Base-by-base conservation (phyloP, 441 rosid species). In the Pelargonium australe region DNA sequence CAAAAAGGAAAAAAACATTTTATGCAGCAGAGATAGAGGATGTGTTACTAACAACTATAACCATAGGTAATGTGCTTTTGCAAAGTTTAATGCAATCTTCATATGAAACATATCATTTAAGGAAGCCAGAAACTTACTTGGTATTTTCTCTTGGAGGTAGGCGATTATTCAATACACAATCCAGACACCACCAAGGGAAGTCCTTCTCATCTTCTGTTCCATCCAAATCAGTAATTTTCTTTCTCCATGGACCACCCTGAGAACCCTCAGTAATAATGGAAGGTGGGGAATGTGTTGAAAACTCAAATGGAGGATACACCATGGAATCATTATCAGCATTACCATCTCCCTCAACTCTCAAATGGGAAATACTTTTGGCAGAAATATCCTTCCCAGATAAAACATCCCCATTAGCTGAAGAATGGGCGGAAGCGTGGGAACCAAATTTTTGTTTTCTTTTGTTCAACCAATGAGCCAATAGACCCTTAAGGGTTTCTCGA, bases 211-310 rank as follows among this genome's bases (percentile, higher is more conserved):
- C 96, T 79, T 96, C 99, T 16, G 89, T 86, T 82, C 97, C 99
- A 72, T 89, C 90, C 67, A 91, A 85, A 75, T 91, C 97, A 13
- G 95, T 88, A 73, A 87, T 86, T 79, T 88, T 93, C 83, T 91
- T 96, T 82, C 98, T 91, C 99, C 99, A 96, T 8, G 90, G 91
- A 63, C 94, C 96, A 53, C 98, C 99, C 73, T 91, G 96, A 78
- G 97, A 85, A 65, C 98, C 98, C 83, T 96, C 98, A 0, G 99
- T 89, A 68, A 93, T 83, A 66, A 93, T 83, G 11, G 99, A 93
- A 76, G 98, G 97, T 61, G 91, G 86, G 23, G 89, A 88, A 71
- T 72, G 78, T 1, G 86, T 81, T 65, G 97, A 88, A 80, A 96
- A 96, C 76, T 89, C 90, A 49, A 93, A 96, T 28, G 96, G 96